Evolutionary conservation across 208 protist genomes (phyloP), one percentile per base, ranked within the genome.

Genomic region (Trypanosoma grayi): DNA sequence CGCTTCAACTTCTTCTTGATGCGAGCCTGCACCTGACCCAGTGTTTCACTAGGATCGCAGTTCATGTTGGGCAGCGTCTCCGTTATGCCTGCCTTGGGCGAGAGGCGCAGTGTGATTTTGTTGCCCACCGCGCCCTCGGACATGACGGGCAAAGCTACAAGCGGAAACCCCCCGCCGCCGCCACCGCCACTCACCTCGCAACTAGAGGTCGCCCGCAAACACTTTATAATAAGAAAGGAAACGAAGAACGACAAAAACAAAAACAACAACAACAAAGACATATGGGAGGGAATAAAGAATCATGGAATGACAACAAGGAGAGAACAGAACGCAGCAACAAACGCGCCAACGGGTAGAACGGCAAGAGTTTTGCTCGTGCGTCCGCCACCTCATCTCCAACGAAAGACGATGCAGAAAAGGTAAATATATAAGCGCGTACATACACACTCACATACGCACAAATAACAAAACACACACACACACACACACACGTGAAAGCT

Each of bases 71-170:
- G 58, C 24, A 73, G 60, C 20, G 43, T 61, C 47, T 66, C 60
- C 5, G 60, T 73, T 60, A 73, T 73, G 4, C 66, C 66, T 27
- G 66, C 56, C 44, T 60, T 73, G 5, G 66, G 18, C 0, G 59
- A 79, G 43, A 90, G 80, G 53, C 56, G 75, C 27, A 90, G 44
- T 0, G 74, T 84, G 31, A 90, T 76, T 44, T 85, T 90, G 30
- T 76, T 66, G 14, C 7, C 20, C 22, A 24, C 41, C 28, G 50
- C 27, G 33, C 40, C n/a, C 25, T 61, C 67, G 20, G 43, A 34
- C 50, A 63, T 60, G 16, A 34, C 33, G 4, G 10, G 39, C 39
- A 14, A 3, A 43, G 39, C 14, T 14, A 14, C 10, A 43, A 10
- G 3, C 39, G 11, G 9, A 39, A 7, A 39, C 39, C 14, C 39